These are phyloP conservation scores for Fomitopsis serialis DNA, from an alignment of 768 basidiomycete species.

Conservation along the genomic window DNA sequence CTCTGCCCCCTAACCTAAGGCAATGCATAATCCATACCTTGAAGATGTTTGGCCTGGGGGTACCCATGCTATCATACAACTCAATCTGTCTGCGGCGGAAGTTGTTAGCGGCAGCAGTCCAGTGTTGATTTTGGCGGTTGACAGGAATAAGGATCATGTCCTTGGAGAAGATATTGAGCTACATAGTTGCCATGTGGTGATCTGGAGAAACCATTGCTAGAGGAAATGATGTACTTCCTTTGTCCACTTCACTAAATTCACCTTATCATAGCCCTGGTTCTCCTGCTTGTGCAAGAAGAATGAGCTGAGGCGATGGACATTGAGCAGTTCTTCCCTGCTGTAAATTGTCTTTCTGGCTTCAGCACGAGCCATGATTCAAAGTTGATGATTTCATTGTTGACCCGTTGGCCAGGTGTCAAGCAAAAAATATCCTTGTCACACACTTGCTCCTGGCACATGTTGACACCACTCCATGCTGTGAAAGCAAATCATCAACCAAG, in stretches of 20 bases:
- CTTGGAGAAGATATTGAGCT: slow-evolving; percentile 91
- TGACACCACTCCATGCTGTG: slow-evolving; percentile 52
- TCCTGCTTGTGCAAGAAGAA: slow-evolving; percentile 88
- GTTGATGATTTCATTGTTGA: slow-evolving; percentile 97
- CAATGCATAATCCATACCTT: no score
- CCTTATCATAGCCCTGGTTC: slow-evolving; percentile 78
- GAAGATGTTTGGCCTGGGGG: slow-evolving; percentile 53
- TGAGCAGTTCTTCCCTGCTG: slow-evolving; percentile 37
- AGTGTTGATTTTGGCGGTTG: slow-evolving; percentile 87
- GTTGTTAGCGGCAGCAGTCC: slow-evolving; percentile 93
- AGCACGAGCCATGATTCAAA: slow-evolving; percentile 80
- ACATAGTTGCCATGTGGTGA: neutral
- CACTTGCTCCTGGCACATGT: slow-evolving; percentile 71
- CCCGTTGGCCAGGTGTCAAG: slow-evolving; percentile 71
- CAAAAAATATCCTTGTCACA: slow-evolving; percentile 60
- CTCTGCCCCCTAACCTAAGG: no score
- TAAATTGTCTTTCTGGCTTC: slow-evolving; percentile 46
- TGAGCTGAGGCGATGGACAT: slow-evolving; percentile 83
- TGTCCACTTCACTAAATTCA: slow-evolving; percentile 86
- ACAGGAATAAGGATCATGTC: slow-evolving; percentile 84
- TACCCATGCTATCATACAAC: slow-evolving; percentile 92
- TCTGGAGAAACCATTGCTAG: neutral
- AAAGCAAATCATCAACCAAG: slow-evolving; percentile 50
- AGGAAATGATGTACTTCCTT: slow-evolving; percentile 61
- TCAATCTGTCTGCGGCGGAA: slow-evolving; percentile 86